These are phyloP conservation scores for Glaciozyma martinii DNA, from an alignment of 768 basidiomycete genomes.

Conservation along the genomic window DNA sequence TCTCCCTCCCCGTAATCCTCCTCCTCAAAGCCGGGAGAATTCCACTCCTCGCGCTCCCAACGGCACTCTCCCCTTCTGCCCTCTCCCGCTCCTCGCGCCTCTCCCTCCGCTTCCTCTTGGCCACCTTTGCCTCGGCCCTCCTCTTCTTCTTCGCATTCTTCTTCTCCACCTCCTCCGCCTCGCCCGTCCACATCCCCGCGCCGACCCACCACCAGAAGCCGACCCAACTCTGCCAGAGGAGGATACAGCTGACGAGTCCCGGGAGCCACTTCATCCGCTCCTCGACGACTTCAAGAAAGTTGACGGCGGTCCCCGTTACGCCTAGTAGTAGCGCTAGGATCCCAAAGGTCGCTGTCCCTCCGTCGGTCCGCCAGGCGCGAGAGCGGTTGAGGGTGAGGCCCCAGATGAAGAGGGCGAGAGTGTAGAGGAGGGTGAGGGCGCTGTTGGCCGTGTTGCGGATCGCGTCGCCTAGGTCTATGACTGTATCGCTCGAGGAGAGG, in stretches of 20 bases:
- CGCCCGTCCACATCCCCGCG: slow-evolving; percentile 31
- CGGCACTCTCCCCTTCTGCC: neutral
- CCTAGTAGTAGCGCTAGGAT: slow-evolving; percentile 74
- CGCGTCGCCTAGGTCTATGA: slow-evolving; percentile 56
- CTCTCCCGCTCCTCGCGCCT: slow-evolving; percentile 3
- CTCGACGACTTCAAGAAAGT: slow-evolving; percentile 78
- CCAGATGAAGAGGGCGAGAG: slow-evolving; percentile 81
- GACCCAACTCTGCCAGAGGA: slow-evolving; percentile 78
- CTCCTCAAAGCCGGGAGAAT: too few relatives aligned
- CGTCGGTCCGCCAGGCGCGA: slow-evolving; percentile 92
- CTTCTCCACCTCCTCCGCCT: slow-evolving; percentile 31
- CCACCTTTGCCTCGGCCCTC: slow-evolving; percentile 8
- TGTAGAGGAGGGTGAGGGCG: slow-evolving; percentile 89
- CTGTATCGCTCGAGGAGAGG: slow-evolving; percentile 45
- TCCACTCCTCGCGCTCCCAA: neutral
- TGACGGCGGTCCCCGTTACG: slow-evolving; percentile 68
- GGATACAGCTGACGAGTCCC: slow-evolving; percentile 75
- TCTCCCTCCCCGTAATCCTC: too few relatives aligned
- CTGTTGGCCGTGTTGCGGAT: slow-evolving; percentile 93
- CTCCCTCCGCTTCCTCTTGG: slow-evolving; percentile 15
- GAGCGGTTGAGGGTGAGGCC: slow-evolving; percentile 79
- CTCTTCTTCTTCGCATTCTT: slow-evolving; percentile 8
- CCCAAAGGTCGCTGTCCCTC: slow-evolving; percentile 91
- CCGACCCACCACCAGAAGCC: slow-evolving; percentile 37
- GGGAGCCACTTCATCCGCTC: slow-evolving; percentile 90